Base-by-base conservation (phyloP, 352 stramenopile species). In the Pythium guiyangense region DNA sequence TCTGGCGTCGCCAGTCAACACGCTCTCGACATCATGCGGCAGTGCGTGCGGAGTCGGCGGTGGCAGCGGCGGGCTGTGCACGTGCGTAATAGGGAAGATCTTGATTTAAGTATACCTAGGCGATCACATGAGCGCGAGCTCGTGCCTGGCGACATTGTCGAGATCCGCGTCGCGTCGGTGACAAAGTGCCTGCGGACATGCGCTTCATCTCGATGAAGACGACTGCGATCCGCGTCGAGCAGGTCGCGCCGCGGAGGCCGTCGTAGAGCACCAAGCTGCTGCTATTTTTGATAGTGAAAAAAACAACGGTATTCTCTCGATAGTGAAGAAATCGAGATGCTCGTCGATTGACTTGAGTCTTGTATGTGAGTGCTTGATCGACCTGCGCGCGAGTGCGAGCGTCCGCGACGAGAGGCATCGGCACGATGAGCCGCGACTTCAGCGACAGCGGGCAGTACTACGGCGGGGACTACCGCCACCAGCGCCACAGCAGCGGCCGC, bases 111-210 rank as follows among this genome's bases (percentile, higher is more conserved):
- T 22, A 22, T 22, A 22, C 22, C 22, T 22, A 22, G 22, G 22
- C 22, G 22, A 22, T 22, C 22, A 22, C 22, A 22, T 22, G 22
- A 22, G 3, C 71, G 77, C 20, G 83, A 98, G 55, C 74, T 99
- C 17, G 97, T 99, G 55, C 97, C 97, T 0, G 97, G 97, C 42
- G 97, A 99, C 74, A 79, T 99, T 46, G 90, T 99, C 39, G 81
- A 97, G 64, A 79, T 99, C 29, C 80, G 86, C 20, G 22, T 22
- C 22, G 22, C 22, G 96, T 99, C 6, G 97, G 97, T 12, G 97
- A 99, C 72, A 99, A 98, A 64, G 88, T 99, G 44, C 96, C 97
- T 0, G 97, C 97, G 0, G 97, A 99, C 76, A 78, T 95, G 42
- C 90, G 97, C n/a, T 62, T 99, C 31, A 66, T 99, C 42, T 84